Evolutionary conservation across 2,329 filamentous ascomycete species (phyloP).

Genomic region (Aureobasidium sp.): DNA sequence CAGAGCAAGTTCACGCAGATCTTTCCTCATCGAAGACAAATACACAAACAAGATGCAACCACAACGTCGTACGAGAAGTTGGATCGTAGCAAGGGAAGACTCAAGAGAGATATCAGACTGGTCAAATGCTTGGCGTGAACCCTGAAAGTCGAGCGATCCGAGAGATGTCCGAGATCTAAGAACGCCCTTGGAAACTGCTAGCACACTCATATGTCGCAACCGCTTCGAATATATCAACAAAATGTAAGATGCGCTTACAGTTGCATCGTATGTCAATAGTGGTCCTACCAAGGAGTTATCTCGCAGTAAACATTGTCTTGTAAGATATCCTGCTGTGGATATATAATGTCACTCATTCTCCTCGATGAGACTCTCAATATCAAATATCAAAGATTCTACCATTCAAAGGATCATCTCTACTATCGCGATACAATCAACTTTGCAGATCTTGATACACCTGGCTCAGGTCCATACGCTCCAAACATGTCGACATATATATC

Average conservation of each 20-base stretch:
- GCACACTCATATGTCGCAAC: not conserved
- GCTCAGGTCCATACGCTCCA: not conserved
- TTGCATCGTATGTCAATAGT: not conserved
- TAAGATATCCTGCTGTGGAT: not conserved
- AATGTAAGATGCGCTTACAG: not conserved
- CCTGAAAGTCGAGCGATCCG: not conserved
- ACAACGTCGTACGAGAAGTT: not conserved
- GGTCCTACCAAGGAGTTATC: not conserved
- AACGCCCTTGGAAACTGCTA: not conserved
- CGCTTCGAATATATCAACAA: slow-evolving; percentile 4
- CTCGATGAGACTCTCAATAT: not conserved
- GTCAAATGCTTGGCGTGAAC: not conserved
- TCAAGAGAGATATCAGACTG: not conserved
- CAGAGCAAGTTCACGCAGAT: not conserved
- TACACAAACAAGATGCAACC: not conserved
- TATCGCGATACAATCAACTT: not conserved
- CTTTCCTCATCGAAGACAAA: not conserved
- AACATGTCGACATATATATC: not conserved
- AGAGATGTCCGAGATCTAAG: slow-evolving; percentile 6
- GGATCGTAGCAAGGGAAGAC: not conserved
- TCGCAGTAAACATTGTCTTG: not conserved
- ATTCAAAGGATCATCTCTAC: not conserved
- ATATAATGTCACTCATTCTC: not conserved
- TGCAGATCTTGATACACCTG: not conserved
- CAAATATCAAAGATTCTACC: not conserved